phyloP scores from a whole-genome alignment of 306 rosid species.

The Cicer cuneatum region DNA sequence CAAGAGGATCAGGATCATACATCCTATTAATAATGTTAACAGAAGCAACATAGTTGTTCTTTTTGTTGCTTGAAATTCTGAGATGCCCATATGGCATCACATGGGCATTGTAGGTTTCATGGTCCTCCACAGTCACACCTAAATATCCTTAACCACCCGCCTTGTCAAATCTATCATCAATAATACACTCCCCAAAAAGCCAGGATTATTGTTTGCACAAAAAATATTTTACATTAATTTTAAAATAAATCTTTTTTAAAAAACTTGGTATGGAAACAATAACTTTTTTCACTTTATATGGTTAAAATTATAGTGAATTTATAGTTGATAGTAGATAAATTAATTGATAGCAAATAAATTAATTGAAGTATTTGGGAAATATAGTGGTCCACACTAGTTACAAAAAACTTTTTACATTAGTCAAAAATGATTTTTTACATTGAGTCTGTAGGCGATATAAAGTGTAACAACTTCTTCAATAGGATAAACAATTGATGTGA shows the following conservation, averaged over 20 bases:
- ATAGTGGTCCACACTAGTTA: no score
- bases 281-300: no score
- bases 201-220: not conserved
- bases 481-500: no score
- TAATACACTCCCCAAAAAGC: not conserved
- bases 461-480: no score
- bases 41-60: conserved; percentile 33
- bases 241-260: not conserved
- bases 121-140: conserved; percentile 64
- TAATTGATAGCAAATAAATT: no score
- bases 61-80: conserved; percentile 41
- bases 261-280: no score
- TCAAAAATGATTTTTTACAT: no score
- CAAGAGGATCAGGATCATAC: conserved; percentile 38
- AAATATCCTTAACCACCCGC: not conserved
- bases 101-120: conserved; percentile 59
- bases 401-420: no score
- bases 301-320: no score
- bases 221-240: not conserved
- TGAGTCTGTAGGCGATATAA: no score
- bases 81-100: conserved; percentile 67
- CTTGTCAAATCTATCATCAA: not conserved
- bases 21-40: conserved; percentile 1
- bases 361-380: no score
- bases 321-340: no score